Base-by-base conservation (phyloP, 257 asterid species). In the Nicotiana undulata region DNA sequence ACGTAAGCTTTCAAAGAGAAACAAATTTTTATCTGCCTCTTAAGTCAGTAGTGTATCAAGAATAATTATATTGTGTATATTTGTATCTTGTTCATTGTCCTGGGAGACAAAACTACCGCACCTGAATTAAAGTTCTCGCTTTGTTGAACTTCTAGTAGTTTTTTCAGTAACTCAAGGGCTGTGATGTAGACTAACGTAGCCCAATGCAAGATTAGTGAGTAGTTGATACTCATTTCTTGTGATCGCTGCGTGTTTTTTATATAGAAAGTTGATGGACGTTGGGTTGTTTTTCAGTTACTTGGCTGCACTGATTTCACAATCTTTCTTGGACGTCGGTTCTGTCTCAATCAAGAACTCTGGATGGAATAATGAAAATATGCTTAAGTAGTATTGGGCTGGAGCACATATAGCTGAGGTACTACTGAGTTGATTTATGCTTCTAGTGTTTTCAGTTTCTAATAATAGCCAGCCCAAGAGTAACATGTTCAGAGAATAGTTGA, bases 311-410 rank as follows among this genome's bases (percentile, higher is more conserved):
- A 88, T 94, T 84, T 96, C 98, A 59, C 97, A 94, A 82, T 94
- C 98, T 26, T 96, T 96, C 90, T 88, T 96, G 93, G 99, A 96
- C 84, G 94, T 96, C 46, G 98, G 98, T 83, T 93, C 98, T 34
- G 98, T 94, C 65, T 94, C 99, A 22, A 95, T 94, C 99, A 22
- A 95, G 99, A 82, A 96, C 94, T 83, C 93, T 96, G 87, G 97
- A 94, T 80, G 98, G 99, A 68, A 96, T 96, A 72, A 94, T 96
- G 97, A 94, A 91, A 82, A 93, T 94, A 53, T 94, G 99, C 85
- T 85, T 91, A 83, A 97, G 89, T 84, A 87, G 74, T 86, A 89
- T 91, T 17, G 98, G 92, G 81, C 90, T 94, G 80, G 98, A 94
- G 86, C 92, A 89, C 86, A 89, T 96, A 74, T 96, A 74, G 89